phyloP scores from a whole-genome alignment of 2,329 filamentous ascomycete species.

The Penicillium sumatraense region DNA sequence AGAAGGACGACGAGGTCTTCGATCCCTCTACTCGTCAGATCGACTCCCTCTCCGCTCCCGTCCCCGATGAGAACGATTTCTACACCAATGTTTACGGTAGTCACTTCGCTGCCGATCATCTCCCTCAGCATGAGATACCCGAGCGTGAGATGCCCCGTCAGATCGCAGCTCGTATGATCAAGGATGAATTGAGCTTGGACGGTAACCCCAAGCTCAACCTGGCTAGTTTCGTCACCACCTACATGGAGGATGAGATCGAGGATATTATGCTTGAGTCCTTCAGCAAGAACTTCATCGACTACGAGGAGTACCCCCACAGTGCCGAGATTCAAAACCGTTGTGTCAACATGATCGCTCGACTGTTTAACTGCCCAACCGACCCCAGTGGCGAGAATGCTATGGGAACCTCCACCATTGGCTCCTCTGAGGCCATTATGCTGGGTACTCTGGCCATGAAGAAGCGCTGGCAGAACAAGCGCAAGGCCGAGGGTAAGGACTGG shows the following conservation, averaged over 20 bases:
- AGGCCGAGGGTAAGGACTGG: constrained; percentile 78
- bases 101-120: constrained; percentile 76
- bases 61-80: constrained; percentile 53
- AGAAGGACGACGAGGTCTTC: constrained; percentile 43
- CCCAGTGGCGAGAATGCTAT: constrained; percentile 67
- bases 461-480: constrained; percentile 85
- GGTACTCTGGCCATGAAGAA: constrained; percentile 85
- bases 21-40: constrained; percentile 45
- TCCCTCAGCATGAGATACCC: constrained; percentile 85
- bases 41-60: constrained; percentile 48
- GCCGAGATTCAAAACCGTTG: constrained; percentile 91
- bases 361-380: constrained; percentile 77
- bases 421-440: constrained; percentile 70
- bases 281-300: constrained; percentile 94
- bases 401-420: constrained; percentile 87
- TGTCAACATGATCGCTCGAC: constrained; percentile 84
- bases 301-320: constrained; percentile 80
- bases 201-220: constrained; percentile 84
- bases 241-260: constrained; percentile 97
- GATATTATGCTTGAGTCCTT: constrained; percentile 93
- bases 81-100: constrained; percentile 87
- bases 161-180: constrained; percentile 96
- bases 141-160: constrained; percentile 88
- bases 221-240: constrained; percentile 92
- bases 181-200: constrained; percentile 89